A percentile compares a stretch with the other conserved stretches of the same genome.
phyloP scores from a whole-genome alignment of 805 yeast species.

The Brettanomyces naardenensis region DNA sequence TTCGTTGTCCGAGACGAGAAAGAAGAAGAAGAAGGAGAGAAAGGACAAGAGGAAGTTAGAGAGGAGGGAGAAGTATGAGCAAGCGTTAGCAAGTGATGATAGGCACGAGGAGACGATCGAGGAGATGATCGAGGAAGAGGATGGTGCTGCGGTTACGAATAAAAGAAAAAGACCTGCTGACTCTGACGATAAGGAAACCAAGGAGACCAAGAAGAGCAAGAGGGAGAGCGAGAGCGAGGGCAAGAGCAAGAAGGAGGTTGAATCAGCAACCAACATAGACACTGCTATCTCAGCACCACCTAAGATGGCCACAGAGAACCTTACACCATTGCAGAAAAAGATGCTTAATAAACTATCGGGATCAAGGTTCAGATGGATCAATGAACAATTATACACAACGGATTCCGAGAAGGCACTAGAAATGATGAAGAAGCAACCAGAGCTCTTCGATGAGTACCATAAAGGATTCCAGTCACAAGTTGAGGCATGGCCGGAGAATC shows the following conservation, averaged over 20 bases:
- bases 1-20: constrained; percentile 6
- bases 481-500: constrained; percentile 97
- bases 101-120: constrained; percentile 6
- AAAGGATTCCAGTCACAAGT: constrained; percentile 94
- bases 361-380: constrained; percentile 95
- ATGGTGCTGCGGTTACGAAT: too few relatives aligned
- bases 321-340: constrained; percentile 87
- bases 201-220: constrained; percentile 7
- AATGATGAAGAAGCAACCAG: constrained; percentile 74
- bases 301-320: constrained; percentile 23
- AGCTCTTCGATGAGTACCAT: constrained; percentile 88
- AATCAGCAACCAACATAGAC: background rate
- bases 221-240: background rate
- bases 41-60: constrained; percentile 8
- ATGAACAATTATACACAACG: constrained; percentile 90
- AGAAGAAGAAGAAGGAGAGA: constrained; percentile 8
- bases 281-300: constrained; percentile 1
- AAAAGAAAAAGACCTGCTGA: too few relatives aligned
- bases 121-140: background rate
- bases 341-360: constrained; percentile 95
- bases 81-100: constrained; percentile 6
- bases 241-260: too few relatives aligned
- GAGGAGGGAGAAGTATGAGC: constrained; percentile 5
- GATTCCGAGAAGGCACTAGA: constrained; percentile 69
- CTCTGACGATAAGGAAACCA: constrained; percentile 5